These are phyloP conservation scores for Moricandia arvensis DNA, from an alignment of 345 rosid genomes.

Conservation along the genomic window DNA sequence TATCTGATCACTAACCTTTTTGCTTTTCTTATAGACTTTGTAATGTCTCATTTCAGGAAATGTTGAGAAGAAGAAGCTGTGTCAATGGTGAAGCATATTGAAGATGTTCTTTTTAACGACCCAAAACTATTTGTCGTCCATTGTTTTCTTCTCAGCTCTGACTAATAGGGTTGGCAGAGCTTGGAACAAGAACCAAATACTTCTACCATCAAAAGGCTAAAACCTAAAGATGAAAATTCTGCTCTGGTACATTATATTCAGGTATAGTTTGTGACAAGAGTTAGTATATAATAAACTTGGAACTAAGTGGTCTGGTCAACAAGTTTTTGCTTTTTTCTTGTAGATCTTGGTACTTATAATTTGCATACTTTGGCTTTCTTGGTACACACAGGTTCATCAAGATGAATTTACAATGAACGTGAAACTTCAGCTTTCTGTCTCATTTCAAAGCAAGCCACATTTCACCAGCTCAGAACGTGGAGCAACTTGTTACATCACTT, in stretches of 20 bases:
- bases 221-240: slow-evolving; percentile 79
- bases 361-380: neutral
- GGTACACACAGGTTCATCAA: slow-evolving; percentile 63
- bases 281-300: neutral
- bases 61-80: slow-evolving; percentile 52
- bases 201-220: slow-evolving; percentile 60
- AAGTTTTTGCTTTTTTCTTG: neutral
- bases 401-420: slow-evolving; percentile 49
- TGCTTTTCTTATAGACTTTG: neutral
- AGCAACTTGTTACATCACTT: slow-evolving; percentile 9
- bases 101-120: slow-evolving; percentile 58
- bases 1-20: neutral
- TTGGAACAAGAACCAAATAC: slow-evolving; percentile 52
- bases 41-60: neutral
- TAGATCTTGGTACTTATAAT: neutral
- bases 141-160: slow-evolving; percentile 66
- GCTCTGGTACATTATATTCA: slow-evolving; percentile 82
- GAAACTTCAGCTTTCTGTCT: neutral
- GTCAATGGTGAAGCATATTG: slow-evolving; percentile 56
- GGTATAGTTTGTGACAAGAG: slow-evolving; percentile 39
- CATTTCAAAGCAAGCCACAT: neutral
- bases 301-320: neutral
- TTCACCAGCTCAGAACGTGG: neutral
- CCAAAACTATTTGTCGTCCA: slow-evolving; percentile 57
- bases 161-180: slow-evolving; percentile 69